Base-by-base conservation (phyloP, 768 basidiomycete genomes). In the Mycena haematopus region DNA sequence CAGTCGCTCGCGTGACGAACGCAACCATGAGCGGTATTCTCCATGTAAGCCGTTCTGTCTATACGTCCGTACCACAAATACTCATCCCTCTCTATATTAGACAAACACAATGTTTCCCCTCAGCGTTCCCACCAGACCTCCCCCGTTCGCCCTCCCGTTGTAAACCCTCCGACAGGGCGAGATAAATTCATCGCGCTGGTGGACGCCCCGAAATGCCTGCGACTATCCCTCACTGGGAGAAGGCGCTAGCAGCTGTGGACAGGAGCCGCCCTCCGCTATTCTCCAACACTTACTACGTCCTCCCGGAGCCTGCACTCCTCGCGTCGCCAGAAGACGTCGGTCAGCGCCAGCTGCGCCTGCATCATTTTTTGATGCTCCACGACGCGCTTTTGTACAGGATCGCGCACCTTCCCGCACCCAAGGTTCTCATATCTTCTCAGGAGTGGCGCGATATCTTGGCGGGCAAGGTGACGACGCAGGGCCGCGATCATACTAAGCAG, bases 401-500 rank as follows among this genome's bases (percentile, higher is more conserved):
- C 1, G 52, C 46, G 1, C 14, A 55, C 7, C 7, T 19, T 0
- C 36, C 29, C 1, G 13, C 15, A 6, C 8, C 2, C 1, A 22
- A 38, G 19, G n/a, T 15, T 1, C 53, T 25, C 3, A 13, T 61
- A 2, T 31, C 46, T 17, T 21, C 27, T 4, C 60, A 61, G 27
- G 19, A 54, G 17, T 61, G 60, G 60, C 46, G 60, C 1, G 52
- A 61, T 25, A 25, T 55, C 2, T 27, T 55, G 2, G 11, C 8
- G 3, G 60, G 60, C 2, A 36, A 49, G 10, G 27, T n/a, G n/a
- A n/a, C n/a, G n/a, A n/a, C n/a, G n/a, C n/a, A n/a, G n/a, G n/a
- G n/a, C n/a, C n/a, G n/a, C n/a, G n/a, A n/a, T n/a, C n/a, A n/a
- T n/a, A n/a, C n/a, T n/a, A n/a, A n/a, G n/a, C n/a, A n/a, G n/a